Base-by-base conservation (phyloP, 306 rosid genomes). In the Senna siamea region DNA sequence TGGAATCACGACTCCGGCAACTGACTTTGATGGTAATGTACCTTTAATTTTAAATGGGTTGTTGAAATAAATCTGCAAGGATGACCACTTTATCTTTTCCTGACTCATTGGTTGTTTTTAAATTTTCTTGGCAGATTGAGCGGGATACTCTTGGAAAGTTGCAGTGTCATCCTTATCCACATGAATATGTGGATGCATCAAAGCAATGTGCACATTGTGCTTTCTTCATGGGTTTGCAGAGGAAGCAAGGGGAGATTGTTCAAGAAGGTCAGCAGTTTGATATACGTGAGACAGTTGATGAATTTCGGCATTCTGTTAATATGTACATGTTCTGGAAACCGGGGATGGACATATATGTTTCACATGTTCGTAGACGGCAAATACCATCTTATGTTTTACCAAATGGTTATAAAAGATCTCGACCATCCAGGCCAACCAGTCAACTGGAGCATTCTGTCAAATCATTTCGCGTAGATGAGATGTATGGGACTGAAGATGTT, bases 1-100 rank as follows among this genome's bases (percentile, higher is more conserved):
- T 93, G 62, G 98, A 91, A 81, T 93, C 98, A 53, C 89, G 97
- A 72, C 86, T 93, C 75, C 88, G 97, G 66, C 92, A 89, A 78
- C 88, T 93, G 79, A 93, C 91, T 60, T 69, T 85, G 75, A 82
- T 80, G 89, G 85, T 84, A 77, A 57, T 18, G 13, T 53, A 13
- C 1, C 4, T 73, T 46, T 22, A 14, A 11, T 72, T 60, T 13
- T 70, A 4, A 56, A 44, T 54, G 34, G 10, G 10, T 7, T 28
- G 6, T 32, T 9, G n/a, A 11, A n/a, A 0, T 1, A 28, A 70
- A 19, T 41, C 7, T 41, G 23, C 30, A 19, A n/a, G 30, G 53
- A 1, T 40, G 56, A 20, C 38, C 17, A 22, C 37, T 12, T 11
- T 7, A 26, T 5, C 13, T 46, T 76, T 26, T 9, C 9, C 23